These are phyloP conservation scores for Candolleomyces efflorescens DNA, from an alignment of 768 basidiomycete genomes.

Conservation along the genomic window DNA sequence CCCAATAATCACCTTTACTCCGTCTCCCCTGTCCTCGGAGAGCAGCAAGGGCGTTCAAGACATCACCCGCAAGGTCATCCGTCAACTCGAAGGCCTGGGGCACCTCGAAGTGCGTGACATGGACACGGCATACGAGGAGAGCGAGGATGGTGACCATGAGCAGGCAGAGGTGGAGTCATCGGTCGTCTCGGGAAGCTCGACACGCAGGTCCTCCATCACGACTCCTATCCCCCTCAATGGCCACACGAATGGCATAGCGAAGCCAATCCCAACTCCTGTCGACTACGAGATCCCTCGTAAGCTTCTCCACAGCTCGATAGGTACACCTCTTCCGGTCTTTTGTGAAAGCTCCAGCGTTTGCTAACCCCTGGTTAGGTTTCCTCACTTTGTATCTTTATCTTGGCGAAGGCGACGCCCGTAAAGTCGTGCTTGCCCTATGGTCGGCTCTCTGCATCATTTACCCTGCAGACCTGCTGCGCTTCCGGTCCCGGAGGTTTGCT, in stretches of 20 bases:
- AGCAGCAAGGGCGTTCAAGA: constrained; percentile 39
- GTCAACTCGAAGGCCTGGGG: constrained; percentile 42
- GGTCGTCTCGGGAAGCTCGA: constrained; percentile 14
- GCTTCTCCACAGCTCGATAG: constrained; percentile 82
- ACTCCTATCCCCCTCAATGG: constrained; percentile 3
- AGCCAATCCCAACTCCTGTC: constrained; percentile 29
- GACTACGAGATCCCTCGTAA: constrained; percentile 94
- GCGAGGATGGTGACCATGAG: constrained; percentile 16
- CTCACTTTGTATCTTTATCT: constrained; percentile 39
- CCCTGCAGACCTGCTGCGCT: constrained; percentile 72
- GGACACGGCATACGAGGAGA: constrained; percentile 26
- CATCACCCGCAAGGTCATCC: constrained; percentile 47
- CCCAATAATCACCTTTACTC: constrained; percentile 40
- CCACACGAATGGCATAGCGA: constrained; percentile 15
- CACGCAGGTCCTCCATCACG: constrained; percentile 7
- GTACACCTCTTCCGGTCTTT: constrained; percentile 37
- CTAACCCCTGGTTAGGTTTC: constrained; percentile 27
- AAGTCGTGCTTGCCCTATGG: constrained; percentile 60
- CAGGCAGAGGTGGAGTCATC: constrained; percentile 22
- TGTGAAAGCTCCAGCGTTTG: neutral
- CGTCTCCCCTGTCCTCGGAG: constrained; percentile 28
- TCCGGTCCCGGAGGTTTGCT: constrained; percentile 62
- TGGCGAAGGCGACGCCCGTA: constrained; percentile 56
- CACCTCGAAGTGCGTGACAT: constrained; percentile 30
- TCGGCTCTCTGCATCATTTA: constrained; percentile 62